These are phyloP conservation scores for Hymenoscyphus repandus DNA, from an alignment of 2,329 filamentous ascomycete genomes.

Conservation along the genomic window DNA sequence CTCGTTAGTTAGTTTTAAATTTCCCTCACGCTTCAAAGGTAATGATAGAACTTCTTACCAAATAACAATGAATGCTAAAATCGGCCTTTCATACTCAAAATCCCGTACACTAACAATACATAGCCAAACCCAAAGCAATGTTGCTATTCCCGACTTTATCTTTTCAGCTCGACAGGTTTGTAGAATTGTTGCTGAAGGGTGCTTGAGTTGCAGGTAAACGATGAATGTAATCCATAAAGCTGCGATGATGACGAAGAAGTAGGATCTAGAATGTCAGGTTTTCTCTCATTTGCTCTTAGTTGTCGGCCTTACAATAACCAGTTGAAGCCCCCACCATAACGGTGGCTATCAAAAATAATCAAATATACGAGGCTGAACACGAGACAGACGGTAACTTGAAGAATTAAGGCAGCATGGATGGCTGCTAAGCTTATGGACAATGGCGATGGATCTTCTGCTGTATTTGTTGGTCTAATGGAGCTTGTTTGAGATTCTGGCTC, in stretches of 20 bases:
- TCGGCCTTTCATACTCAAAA: background rate
- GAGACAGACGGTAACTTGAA: background rate
- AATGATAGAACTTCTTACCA: too few species aligned
- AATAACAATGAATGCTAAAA: background rate
- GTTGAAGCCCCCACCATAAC: background rate
- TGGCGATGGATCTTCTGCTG: background rate
- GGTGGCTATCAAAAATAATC: background rate
- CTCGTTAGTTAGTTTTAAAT: background rate
- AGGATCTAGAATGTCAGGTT: background rate
- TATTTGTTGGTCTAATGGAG: too few species aligned
- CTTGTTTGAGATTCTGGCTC: too few species aligned
- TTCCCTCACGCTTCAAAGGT: too few species aligned
- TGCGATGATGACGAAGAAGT: background rate
- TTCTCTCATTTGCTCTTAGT: background rate
- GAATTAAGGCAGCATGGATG: background rate
- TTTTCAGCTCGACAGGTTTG: background rate
- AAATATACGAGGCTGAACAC: background rate
- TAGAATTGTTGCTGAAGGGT: background rate
- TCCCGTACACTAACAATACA: background rate
- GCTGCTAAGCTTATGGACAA: background rate
- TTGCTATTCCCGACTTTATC: background rate
- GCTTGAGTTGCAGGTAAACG: background rate
- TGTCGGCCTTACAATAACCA: too few species aligned
- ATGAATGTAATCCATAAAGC: background rate
- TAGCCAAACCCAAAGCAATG: background rate